Evolutionary conservation across 169 alveolate species (phyloP), one percentile per base, ranked within the genome.

Genomic region (Plasmodium vivax): DNA sequence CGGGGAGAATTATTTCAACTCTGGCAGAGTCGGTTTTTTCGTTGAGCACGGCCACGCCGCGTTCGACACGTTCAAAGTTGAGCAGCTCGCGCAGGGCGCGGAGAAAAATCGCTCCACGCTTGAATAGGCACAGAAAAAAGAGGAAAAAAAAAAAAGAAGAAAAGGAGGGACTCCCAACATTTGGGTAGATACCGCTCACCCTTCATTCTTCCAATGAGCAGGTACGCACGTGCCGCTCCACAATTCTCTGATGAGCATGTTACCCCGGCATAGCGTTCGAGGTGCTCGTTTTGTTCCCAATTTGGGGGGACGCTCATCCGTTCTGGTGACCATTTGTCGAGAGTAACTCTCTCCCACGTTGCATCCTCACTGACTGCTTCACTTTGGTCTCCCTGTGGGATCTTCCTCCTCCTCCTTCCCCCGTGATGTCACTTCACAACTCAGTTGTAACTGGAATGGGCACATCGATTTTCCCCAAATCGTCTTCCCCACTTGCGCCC

Each of bases 61-160:
- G 32, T 90, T 90, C 54, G 94, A 90, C 85, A 81, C 94, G 32
- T 81, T 90, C 36, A 58, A 43, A 47, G 83, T 90, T 16, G 81
- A 71, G 27, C 71, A 34, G 68, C 27, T n/a, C 30, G 9, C 3
- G n/a, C 16, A 30, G 36, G 62, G 34, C 34, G 10, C 2, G 43
- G 36, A 51, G 72, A 82, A 56, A 68, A 68, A 27, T 27, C 4
- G 8, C 32, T 27, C 38, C 62, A 51, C 23, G 12, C 12, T 51
- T 12, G 62, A 68, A 68, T 68, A 68, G 27, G 43, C 7, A 30
- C 19, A 68, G 14, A 68, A 68, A 68, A 68, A 68, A 23, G 27
- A 27, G 9, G 0, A n/a, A 19, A 62, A 16, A 19, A 62, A 62
- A n/a, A 62, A 27, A 62, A n/a, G 8, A 62, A 62, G n/a, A 62